Evolutionary conservation across 306 rosid species (phyloP), one percentile per base, ranked within the genome.

Genomic region (Oemleria cerasiformis): DNA sequence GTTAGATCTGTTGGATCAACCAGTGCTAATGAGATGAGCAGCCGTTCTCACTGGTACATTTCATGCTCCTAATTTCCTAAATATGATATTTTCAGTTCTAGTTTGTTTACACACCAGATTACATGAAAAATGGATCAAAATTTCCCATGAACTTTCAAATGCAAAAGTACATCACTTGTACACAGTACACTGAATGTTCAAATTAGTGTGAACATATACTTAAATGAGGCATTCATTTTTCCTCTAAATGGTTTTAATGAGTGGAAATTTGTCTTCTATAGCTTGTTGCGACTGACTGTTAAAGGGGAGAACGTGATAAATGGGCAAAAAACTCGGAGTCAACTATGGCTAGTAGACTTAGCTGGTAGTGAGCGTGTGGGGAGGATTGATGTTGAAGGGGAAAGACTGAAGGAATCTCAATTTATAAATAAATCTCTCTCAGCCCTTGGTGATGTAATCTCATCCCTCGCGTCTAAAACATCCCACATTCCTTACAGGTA

Each of bases 281-380:
- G 99, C 88, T 84, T 94, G 91, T 80, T 94, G 79, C 84, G 99
- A 64, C 95, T 94, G 63, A 91, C 90, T 34, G 95, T 88, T 9
- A 73, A 82, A 67, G 97, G 96, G 62, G 92, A 87, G 78, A 89
- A 78, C 84, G 60, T 89, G 72, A 81, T 94, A 67, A 89, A 79
- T 77, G 92, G 97, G 65, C 96, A 85, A 77, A 89, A 84, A 72
- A 89, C 91, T 59, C 86, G 61, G 87, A 89, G 97, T 81, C 96
- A 87, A 73, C 99, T 94, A 63, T 94, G 99, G 99, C 90, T 94
- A 11, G 99, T 94, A 69, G 99, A 94, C 88, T 85, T 94, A 76
- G 99, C 99, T 55, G 99, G 99, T 45, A 94, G 99, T 49, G 99
- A 94, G 85, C 97, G 99, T 9, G 90, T 94, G 70, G 99, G 92